Percentiles rank a stretch among this genome's conserved stretches.
Evolutionary conservation across 352 stramenopile species (phyloP).

Genomic region (Hyaloperonospora brassicae): DNA sequence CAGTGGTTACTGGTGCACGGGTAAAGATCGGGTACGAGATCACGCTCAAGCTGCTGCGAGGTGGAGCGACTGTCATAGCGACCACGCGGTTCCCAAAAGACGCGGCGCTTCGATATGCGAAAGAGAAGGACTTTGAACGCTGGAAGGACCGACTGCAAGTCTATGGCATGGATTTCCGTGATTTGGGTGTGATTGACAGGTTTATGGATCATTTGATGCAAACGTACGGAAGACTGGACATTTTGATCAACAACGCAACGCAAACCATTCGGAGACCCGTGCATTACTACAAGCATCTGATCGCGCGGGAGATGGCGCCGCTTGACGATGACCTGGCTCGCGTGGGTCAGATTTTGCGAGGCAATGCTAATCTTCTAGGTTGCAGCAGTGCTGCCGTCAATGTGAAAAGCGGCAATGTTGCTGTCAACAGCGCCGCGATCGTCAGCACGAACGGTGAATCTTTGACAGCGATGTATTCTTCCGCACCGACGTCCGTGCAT

Average conservation of each 20-base stretch:
- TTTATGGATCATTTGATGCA: conserved; percentile 87
- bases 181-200: conserved; percentile 88
- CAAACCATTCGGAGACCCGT: conserved; percentile 87
- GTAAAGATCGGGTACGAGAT: conserved; percentile 96
- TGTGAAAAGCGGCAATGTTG: conserved; percentile 28
- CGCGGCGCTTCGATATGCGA: conserved; percentile 77
- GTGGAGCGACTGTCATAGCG: conserved; percentile 80
- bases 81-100: conserved; percentile 93
- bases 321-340: conserved; percentile 39
- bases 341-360: conserved; percentile 39
- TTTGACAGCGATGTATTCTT: conserved; percentile 13
- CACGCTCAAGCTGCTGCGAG: conserved; percentile 87
- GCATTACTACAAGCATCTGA: conserved; percentile 34
- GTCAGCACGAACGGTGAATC: conserved; percentile 16
- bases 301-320: conserved; percentile 64
- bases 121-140: conserved; percentile 73
- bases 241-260: conserved; percentile 95
- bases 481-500: conserved; percentile 66
- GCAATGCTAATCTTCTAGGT: conserved; percentile 1
- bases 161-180: conserved; percentile 90
- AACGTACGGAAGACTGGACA: conserved; percentile 76
- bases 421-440: conserved; percentile 22
- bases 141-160: conserved; percentile 76
- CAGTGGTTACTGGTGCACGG: conserved; percentile 88
- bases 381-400: conserved; percentile 22